Evolutionary conservation across 2,329 filamentous ascomycete genomes (phyloP), one percentile per base, ranked within the genome.

Genomic region (Aspergillus vadensis): DNA sequence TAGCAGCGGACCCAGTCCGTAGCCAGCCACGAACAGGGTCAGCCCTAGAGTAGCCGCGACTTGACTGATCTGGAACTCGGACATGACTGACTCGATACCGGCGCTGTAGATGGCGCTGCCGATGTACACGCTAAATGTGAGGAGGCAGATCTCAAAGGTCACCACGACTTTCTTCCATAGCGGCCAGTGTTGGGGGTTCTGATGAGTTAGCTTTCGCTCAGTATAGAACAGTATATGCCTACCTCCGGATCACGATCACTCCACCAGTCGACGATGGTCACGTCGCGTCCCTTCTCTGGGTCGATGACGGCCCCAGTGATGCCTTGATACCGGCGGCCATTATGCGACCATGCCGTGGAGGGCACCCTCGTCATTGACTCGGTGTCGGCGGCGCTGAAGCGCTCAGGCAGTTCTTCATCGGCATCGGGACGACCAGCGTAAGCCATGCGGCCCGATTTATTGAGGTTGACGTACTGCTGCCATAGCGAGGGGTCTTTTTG

Each of bases 211-310:
- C 47, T 62, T 8, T 5, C 6, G 4, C 15, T 15, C 21, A 15
- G 17, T 2, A 17, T 9, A 38, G 2, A 19, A 23, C n/a, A 15
- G 10, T 5, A 43, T 17, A 44, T 30, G 12, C 57, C 10, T 39
- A 76, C 77, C 66, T 79, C 78, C 57, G 72, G 72, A 65, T 85
- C 83, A 58, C 81, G 67, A 0, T 77, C 74, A 0, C 32, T 41
- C 39, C 79, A 82, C 83, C 83, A 86, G 38, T 78, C 75, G 6
- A 86, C 77, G 5, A 86, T 70, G 57, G 81, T 72, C 7, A 78
- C 67, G 67, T 85, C 81, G 61, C 71, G 76, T 0, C 82, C 82
- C 63, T 84, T 85, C 64, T 85, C 83, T 1, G 78, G 74, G 67
- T 85, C 82, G 14, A 83, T 70, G 30, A 69, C 70, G 8, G 77